Evolutionary conservation across 176 grass and related monocot genomes (phyloP).

Genomic region (Poa pratensis): DNA sequence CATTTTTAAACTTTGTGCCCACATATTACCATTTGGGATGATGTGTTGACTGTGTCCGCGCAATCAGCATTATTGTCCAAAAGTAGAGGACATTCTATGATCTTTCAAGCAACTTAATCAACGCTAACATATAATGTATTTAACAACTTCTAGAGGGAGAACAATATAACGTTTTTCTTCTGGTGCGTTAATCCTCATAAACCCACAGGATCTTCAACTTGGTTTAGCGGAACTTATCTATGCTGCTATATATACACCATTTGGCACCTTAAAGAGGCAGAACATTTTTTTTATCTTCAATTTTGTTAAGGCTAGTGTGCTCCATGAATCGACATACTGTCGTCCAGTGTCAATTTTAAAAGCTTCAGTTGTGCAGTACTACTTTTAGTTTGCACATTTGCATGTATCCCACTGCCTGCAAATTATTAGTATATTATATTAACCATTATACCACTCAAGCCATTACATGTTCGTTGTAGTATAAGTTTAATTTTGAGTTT

Average conservation of each 20-base stretch:
- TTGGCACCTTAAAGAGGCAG: conserved; percentile 2
- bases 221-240: conserved; percentile 9
- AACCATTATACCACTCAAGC: too few species aligned
- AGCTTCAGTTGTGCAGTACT: not conserved
- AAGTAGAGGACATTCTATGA: not conserved
- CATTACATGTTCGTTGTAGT: not conserved
- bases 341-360: conserved; percentile 14
- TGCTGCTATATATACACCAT: not conserved
- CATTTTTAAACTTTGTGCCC: not conserved
- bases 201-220: not conserved
- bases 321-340: conserved; percentile 16
- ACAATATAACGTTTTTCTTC: not conserved
- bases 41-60: not conserved
- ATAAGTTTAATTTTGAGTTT: not conserved
- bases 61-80: not conserved
- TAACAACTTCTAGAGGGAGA: not conserved
- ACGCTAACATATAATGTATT: too few species aligned
- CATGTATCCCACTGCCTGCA: not conserved
- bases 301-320: not conserved
- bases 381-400: not conserved
- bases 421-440: conserved; percentile 36
- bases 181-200: not conserved
- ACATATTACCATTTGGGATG: not conserved
- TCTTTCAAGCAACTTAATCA: conserved; percentile 9
- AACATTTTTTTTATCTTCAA: not conserved